These are phyloP conservation scores for Lumnitzera racemosa DNA, from an alignment of 345 rosid species.

Conservation along the genomic window DNA sequence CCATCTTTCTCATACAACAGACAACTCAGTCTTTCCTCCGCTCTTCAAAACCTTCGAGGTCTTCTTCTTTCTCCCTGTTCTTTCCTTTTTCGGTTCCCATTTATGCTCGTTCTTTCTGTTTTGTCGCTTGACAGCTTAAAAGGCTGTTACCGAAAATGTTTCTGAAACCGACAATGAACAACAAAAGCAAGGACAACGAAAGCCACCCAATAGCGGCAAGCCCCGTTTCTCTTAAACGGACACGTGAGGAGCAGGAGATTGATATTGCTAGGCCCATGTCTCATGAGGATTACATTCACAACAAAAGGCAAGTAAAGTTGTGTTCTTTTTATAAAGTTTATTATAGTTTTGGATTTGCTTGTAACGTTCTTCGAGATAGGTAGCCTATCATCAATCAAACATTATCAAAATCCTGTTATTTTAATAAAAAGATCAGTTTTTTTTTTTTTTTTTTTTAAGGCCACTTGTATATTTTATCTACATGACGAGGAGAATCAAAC, in stretches of 20 bases:
- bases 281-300: conserved; percentile 49
- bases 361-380: no score
- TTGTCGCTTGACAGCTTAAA: conserved; percentile 32
- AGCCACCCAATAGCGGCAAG: conserved; percentile 24
- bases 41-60: conserved; percentile 65
- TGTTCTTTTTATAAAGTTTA: neutral
- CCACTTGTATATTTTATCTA: no score
- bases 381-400: no score
- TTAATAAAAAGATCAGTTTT: no score
- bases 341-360: conserved; percentile 3
- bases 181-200: conserved; percentile 9
- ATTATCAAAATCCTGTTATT: no score
- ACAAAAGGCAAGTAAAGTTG: conserved; percentile 28
- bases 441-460: no score
- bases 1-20: conserved; percentile 50
- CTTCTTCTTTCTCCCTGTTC: neutral
- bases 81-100: neutral
- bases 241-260: conserved; percentile 14
- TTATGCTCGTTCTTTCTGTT: neutral
- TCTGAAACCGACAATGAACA: conserved; percentile 21
- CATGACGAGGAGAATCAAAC: no score
- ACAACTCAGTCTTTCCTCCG: conserved; percentile 48
- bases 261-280: conserved; percentile 41
- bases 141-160: conserved; percentile 48
- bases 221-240: conserved; percentile 10